Percentiles rank a stretch among this genome's conserved stretches.
phyloP scores from a whole-genome alignment of 495 filamentous ascomycete species.

The Penicillium maclennaniae region DNA sequence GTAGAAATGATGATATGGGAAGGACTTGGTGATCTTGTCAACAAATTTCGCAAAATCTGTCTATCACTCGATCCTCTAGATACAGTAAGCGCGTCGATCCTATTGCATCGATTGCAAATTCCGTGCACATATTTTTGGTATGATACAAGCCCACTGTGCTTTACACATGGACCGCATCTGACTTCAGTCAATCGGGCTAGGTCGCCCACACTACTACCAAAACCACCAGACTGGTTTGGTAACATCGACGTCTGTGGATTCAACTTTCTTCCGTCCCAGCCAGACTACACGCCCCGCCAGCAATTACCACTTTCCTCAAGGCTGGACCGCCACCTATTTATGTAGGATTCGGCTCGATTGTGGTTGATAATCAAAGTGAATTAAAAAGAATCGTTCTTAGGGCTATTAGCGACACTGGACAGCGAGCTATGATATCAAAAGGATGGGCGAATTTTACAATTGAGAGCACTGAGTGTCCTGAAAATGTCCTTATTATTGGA shows the following conservation, averaged over 20 bases:
- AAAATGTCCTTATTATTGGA: slow-evolving; percentile 69
- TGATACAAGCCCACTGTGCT: background rate
- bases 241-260: slow-evolving; percentile 70
- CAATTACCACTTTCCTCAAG: slow-evolving; percentile 60
- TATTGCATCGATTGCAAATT: slow-evolving; percentile 60
- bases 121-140: slow-evolving; percentile 78
- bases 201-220: slow-evolving; percentile 72
- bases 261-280: slow-evolving; percentile 59
- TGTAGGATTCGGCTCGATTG: slow-evolving; percentile 76
- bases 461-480: slow-evolving; percentile 57
- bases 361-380: slow-evolving; percentile 64
- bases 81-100: slow-evolving; percentile 61
- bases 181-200: slow-evolving; percentile 22
- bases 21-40: slow-evolving; percentile 38
- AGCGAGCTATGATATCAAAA: slow-evolving; percentile 67
- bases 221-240: slow-evolving; percentile 69
- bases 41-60: slow-evolving; percentile 62
- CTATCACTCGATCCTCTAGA: slow-evolving; percentile 61
- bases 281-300: slow-evolving; percentile 55
- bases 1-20: background rate
- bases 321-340: slow-evolving; percentile 64
- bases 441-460: slow-evolving; percentile 76
- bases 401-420: slow-evolving; percentile 57
- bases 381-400: slow-evolving; percentile 65
- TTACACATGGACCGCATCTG: background rate